phyloP scores from a whole-genome alignment of 306 rosid species.

The Astragalus glycyphyllos region DNA sequence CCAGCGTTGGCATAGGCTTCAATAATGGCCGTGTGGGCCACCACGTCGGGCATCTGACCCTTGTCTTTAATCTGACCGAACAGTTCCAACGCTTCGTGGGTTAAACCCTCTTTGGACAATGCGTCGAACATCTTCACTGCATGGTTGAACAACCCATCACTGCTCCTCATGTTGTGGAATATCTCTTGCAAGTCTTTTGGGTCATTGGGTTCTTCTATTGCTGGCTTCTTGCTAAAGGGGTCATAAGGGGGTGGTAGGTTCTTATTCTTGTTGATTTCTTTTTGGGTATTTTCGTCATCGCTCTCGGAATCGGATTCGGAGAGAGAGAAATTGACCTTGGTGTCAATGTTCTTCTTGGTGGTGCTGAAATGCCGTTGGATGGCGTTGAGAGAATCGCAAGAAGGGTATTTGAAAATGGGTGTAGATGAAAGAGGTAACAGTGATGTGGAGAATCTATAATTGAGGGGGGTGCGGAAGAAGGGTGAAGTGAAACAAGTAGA shows the following conservation, averaged over 20 bases:
- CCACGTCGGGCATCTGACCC: conserved; percentile 81
- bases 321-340: conserved; percentile 57
- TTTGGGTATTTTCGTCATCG: conserved; percentile 29
- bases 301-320: conserved; percentile 48
- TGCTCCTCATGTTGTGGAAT: conserved; percentile 65
- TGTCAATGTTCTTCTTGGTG: conserved; percentile 43
- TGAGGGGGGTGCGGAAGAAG: conserved; percentile 21
- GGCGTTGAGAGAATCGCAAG: not conserved
- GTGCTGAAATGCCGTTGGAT: conserved; percentile 28
- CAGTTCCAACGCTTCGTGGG: conserved; percentile 78
- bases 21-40: conserved; percentile 69
- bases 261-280: conserved; percentile 15
- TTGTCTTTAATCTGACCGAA: conserved; percentile 75
- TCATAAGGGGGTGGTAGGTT: conserved; percentile 63
- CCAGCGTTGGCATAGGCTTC: conserved; percentile 76
- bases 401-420: conserved; percentile 1
- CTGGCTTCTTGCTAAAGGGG: conserved; percentile 70
- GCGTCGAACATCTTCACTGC: conserved; percentile 94
- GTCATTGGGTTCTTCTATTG: conserved; percentile 60
- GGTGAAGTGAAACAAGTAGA: not conserved
- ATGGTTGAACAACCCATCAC: conserved; percentile 62
- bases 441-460: conserved; percentile 17
- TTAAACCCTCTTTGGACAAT: conserved; percentile 77
- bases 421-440: not conserved
- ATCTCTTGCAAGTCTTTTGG: conserved; percentile 74